Percentiles rank a stretch among this genome's conserved stretches.
Evolutionary conservation across 2,329 filamentous ascomycete species (phyloP).

Genomic region (Ceratocystis lukuohia): DNA sequence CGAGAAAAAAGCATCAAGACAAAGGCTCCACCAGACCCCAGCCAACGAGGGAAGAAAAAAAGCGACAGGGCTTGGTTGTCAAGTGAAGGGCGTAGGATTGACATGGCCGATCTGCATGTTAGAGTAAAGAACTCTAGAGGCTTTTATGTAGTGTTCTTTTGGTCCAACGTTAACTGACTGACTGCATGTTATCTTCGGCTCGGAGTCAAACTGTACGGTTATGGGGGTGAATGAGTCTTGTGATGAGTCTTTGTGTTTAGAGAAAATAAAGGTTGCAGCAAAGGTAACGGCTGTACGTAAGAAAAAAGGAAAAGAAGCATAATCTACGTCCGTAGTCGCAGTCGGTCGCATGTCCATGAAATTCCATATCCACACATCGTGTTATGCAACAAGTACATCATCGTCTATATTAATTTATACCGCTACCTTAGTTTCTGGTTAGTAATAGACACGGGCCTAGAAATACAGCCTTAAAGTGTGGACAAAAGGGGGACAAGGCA

Average conservation of each 20-base stretch:
- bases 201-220: not conserved
- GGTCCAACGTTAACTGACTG: not conserved
- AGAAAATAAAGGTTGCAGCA: not conserved
- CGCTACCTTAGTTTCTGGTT: not conserved
- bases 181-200: not conserved
- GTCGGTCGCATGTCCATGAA: not conserved
- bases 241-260: not conserved
- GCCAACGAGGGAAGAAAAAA: not conserved
- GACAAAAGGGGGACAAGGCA: too few species aligned
- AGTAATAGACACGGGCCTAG: not conserved
- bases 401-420: not conserved
- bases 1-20: not conserved
- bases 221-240: conserved; percentile 1
- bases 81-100: conserved; percentile 17
- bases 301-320: not conserved
- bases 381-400: not conserved
- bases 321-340: not conserved
- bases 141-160: conserved; percentile 4
- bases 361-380: not conserved
- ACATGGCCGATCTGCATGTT: conserved; percentile 3
- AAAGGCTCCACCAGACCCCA: not conserved
- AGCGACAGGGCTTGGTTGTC: conserved; percentile 9
- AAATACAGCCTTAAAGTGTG: not conserved
- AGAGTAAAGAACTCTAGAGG: not conserved
- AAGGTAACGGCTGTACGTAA: not conserved